A percentile compares a stretch with the other conserved stretches of the same genome.
Evolutionary conservation across 2,329 filamentous ascomycete species (phyloP).

Genomic region (Zymoseptoria passerinii): DNA sequence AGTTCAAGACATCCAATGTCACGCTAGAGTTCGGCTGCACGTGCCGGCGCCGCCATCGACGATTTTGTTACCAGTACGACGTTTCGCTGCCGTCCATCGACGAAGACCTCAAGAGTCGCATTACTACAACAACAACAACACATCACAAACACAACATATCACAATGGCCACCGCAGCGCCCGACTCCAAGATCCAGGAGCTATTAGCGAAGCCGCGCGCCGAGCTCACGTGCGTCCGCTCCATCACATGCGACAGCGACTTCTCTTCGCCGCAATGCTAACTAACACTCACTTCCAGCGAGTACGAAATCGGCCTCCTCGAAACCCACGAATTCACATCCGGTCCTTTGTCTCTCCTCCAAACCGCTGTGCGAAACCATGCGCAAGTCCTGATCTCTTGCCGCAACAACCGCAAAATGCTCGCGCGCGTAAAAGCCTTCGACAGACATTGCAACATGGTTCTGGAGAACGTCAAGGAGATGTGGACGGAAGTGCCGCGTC

Average conservation of each 20-base stretch:
- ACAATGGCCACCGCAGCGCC: constrained; percentile 21
- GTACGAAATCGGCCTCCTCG: constrained; percentile 77
- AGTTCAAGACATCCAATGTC: background rate
- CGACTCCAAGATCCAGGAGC: constrained; percentile 51
- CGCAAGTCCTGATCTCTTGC: constrained; percentile 92
- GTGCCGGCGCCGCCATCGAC: no score
- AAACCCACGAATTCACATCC: constrained; percentile 71
- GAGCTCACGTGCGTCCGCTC: constrained; percentile 71
- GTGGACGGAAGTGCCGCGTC: constrained; percentile 91
- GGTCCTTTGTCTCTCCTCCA: constrained; percentile 89
- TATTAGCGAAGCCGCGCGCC: constrained; percentile 77
- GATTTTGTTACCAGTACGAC: no score
- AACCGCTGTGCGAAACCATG: constrained; percentile 88
- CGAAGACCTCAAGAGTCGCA: background rate
- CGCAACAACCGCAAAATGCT: constrained; percentile 98
- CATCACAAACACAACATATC: constrained; percentile 2
- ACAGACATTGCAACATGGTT: constrained; percentile 98
- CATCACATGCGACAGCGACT: constrained; percentile 1
- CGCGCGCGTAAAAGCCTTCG: constrained; percentile 95
- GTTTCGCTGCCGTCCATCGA: no score
- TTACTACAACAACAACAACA: background rate
- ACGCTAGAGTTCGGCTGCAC: background rate
- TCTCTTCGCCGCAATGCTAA: constrained; percentile 4
- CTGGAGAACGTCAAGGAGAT: constrained; percentile 97
- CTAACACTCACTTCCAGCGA: constrained; percentile 52